A percentile compares a stretch with the other conserved stretches of the same genome.
Evolutionary conservation across 768 basidiomycete genomes (phyloP).

Genomic region (Termitomyces heimii): DNA sequence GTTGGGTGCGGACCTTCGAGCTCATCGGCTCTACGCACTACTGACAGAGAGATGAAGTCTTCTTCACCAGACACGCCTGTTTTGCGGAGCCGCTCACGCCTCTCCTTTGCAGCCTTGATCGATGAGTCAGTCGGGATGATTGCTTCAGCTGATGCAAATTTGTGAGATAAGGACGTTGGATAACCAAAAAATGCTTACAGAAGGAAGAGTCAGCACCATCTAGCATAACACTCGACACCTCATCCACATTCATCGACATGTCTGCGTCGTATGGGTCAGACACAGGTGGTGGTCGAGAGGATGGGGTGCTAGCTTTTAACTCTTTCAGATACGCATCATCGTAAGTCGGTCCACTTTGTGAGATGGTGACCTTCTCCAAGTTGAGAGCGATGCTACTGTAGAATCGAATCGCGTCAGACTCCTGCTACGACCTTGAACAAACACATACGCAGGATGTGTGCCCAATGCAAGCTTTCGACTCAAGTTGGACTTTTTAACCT

Average conservation of each 20-base stretch:
- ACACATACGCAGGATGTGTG: conserved; percentile 44
- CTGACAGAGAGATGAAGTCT: conserved; percentile 76
- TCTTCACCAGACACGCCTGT: conserved; percentile 41
- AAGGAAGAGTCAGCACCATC: conserved; percentile 19
- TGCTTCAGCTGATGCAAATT: conserved; percentile 25
- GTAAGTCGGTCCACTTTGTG: conserved; percentile 57
- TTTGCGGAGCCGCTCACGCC: conserved; percentile 61
- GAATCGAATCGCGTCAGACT: conserved; percentile 4
- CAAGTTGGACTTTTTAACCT: conserved; percentile 76
- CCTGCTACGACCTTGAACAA: neutral
- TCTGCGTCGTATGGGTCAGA: conserved; percentile 45
- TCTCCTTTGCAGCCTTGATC: conserved; percentile 69
- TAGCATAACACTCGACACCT: conserved; percentile 27
- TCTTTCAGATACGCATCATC: conserved; percentile 69
- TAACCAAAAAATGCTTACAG: conserved; percentile 19
- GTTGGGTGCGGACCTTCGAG: conserved; percentile 77
- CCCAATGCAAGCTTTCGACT: conserved; percentile 61
- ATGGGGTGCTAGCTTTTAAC: conserved; percentile 72
- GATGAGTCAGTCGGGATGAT: conserved; percentile 67
- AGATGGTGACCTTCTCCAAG: conserved; percentile 52
- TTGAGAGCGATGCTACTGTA: conserved; percentile 38
- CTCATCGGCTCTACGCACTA: conserved; percentile 48
- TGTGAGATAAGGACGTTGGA: neutral
- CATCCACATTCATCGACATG: conserved; percentile 42
- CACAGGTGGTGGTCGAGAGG: conserved; percentile 38